phyloP scores from a whole-genome alignment of 257 asterid species.

The Pogostemon cablin region DNA sequence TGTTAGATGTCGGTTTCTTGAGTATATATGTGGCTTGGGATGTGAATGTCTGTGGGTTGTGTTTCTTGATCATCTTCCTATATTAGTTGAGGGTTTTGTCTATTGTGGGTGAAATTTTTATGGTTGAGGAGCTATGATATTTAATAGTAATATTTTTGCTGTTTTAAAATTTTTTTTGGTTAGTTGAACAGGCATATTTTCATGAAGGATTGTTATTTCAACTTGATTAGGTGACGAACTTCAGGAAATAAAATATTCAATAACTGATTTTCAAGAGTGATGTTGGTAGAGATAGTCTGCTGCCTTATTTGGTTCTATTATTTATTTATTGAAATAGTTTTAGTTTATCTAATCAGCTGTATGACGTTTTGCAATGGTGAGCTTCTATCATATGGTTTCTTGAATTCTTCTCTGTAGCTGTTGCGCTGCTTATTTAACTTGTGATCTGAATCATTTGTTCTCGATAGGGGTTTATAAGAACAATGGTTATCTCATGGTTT shows the following conservation, averaged over 20 bases:
- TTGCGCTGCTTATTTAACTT: not conserved
- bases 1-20: not conserved
- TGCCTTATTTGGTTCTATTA: not conserved
- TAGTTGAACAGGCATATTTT: conserved; percentile 16
- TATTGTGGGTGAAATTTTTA: conserved; percentile 6
- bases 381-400: conserved; percentile 27
- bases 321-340: not conserved
- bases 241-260: conserved; percentile 18
- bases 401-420: not conserved
- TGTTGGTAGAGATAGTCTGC: not conserved
- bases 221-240: not conserved
- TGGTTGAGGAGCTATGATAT: conserved; percentile 13
- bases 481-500: conserved; percentile 96
- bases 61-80: conserved; percentile 23
- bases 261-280: not conserved
- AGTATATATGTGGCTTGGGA: not conserved
- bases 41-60: not conserved
- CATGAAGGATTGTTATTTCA: not conserved
- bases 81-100: not conserved
- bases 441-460: conserved; percentile 27
- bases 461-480: conserved; percentile 85
- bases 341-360: not conserved
- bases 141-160: not conserved
- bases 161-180: not conserved
- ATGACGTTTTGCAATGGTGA: not conserved